Evolutionary conservation across 176 grass and related monocot species (phyloP).

Genomic region (Eleusine coracana): DNA sequence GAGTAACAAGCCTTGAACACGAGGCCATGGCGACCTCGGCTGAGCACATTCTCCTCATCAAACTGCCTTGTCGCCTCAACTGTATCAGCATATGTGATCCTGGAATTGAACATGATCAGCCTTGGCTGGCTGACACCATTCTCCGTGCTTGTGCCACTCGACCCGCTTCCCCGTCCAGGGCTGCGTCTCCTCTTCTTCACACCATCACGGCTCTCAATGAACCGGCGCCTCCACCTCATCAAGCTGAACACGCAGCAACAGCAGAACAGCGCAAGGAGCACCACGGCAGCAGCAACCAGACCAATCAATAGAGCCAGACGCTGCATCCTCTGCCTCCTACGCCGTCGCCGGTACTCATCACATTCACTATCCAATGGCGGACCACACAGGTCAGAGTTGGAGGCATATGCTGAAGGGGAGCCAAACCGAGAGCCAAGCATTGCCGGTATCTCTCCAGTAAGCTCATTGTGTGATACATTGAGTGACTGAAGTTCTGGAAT

Average conservation of each 20-base stretch:
- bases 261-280: constrained; percentile 59
- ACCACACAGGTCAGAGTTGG: constrained; percentile 81
- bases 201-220: constrained; percentile 66
- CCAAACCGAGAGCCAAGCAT: constrained; percentile 75
- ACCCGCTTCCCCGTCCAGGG: constrained; percentile 90
- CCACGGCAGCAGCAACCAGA: constrained; percentile 42
- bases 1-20: constrained; percentile 98
- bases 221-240: constrained; percentile 74
- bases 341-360: constrained; percentile 29
- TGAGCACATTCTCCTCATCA: constrained; percentile 93
- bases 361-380: constrained; percentile 71
- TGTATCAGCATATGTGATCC: constrained; percentile 88
- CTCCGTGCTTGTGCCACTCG: constrained; percentile 68
- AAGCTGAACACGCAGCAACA: constrained; percentile 77
- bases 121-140: constrained; percentile 66
- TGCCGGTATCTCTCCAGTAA: constrained; percentile 74
- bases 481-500: constrained; percentile 68
- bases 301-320: constrained; percentile 67
- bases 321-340: constrained; percentile 51
- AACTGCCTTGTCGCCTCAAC: constrained; percentile 86
- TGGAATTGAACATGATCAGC: constrained; percentile 92
- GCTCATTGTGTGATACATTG: constrained; percentile 90
- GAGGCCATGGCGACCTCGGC: constrained; percentile 89
- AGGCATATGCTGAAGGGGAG: constrained; percentile 52
- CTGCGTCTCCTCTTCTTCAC: constrained; percentile 85